These are phyloP conservation scores for Xylaria multiplex DNA, from an alignment of 2,329 filamentous ascomycete genomes.

Conservation along the genomic window DNA sequence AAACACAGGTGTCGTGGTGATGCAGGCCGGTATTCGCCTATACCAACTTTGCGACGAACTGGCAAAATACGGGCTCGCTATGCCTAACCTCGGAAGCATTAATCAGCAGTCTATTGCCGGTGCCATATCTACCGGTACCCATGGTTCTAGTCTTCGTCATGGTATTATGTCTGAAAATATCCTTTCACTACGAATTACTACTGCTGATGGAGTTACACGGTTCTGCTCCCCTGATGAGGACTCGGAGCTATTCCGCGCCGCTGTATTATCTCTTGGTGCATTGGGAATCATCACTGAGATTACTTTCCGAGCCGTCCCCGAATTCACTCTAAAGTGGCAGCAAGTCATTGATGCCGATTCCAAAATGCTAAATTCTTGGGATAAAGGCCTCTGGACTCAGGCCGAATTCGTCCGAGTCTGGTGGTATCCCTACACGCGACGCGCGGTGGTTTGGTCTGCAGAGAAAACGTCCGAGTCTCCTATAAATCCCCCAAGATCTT, in stretches of 20 bases:
- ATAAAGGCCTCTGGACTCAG: constrained; percentile 78
- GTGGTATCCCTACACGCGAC: constrained; percentile 95
- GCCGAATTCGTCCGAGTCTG: constrained; percentile 93
- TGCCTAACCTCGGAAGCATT: constrained; percentile 94
- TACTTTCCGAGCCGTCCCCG: constrained; percentile 81
- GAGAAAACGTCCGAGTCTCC: constrained; percentile 74
- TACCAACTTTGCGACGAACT: constrained; percentile 77
- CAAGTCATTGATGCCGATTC: constrained; percentile 80
- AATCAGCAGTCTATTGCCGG: constrained; percentile 93
- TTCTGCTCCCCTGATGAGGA: constrained; percentile 76
- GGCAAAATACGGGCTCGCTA: constrained; percentile 78
- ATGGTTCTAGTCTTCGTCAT: constrained; percentile 86
- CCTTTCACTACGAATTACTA: constrained; percentile 77
- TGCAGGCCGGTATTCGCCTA: constrained; percentile 90
- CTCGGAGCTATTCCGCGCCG: constrained; percentile 84
- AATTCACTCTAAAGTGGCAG: constrained; percentile 86
- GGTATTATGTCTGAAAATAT: constrained; percentile 86
- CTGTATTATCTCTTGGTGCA: constrained; percentile 86
- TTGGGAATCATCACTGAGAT: constrained; percentile 92
- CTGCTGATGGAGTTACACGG: constrained; percentile 80
- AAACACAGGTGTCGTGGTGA: constrained; percentile 72
- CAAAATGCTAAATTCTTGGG: constrained; percentile 77
- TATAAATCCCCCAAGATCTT: constrained; percentile 70
- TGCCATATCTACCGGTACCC: constrained; percentile 91
- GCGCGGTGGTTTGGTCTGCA: constrained; percentile 91